phyloP scores from a whole-genome alignment of 1,284 basidiomycete species.

The Erythrobasidium hasegawianum region DNA sequence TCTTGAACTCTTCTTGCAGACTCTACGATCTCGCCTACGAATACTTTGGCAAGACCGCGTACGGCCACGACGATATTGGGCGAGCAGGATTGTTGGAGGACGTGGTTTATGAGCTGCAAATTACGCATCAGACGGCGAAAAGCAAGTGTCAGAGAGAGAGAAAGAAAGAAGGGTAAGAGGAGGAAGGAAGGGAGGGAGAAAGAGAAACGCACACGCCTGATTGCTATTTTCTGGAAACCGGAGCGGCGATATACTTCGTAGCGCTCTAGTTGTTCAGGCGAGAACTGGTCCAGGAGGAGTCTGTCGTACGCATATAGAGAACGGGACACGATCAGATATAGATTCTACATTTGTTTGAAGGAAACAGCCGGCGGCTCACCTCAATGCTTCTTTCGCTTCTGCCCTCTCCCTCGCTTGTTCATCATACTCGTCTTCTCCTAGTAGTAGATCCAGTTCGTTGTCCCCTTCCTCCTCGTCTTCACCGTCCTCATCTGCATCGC shows the following conservation, averaged over 20 bases:
- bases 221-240: conserved; percentile 73
- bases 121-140: too few relatives aligned
- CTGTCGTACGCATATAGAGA: too few relatives aligned
- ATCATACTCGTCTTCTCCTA: conserved; percentile 42
- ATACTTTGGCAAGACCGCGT: conserved; percentile 85
- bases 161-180: conserved; percentile 4
- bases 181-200: too few relatives aligned
- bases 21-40: conserved; percentile 86
- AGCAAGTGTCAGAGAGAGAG: too few relatives aligned
- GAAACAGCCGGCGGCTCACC: too few relatives aligned
- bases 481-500: conserved; percentile 42
- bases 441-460: conserved; percentile 44
- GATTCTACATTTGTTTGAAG: too few relatives aligned
- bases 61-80: conserved; percentile 81
- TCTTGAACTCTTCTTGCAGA: conserved; percentile 74
- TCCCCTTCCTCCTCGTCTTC: conserved; percentile 41
- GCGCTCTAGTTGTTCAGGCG: conserved; percentile 74
- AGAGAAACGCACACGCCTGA: conserved; percentile 61
- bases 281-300: conserved; percentile 80
- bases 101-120: conserved; percentile 73
- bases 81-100: conserved; percentile 68
- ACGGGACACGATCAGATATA: too few relatives aligned
- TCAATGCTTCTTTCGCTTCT: conserved; percentile 48
- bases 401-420: conserved; percentile 44
- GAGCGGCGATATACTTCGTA: conserved; percentile 82